Evolutionary conservation across 495 filamentous ascomycete species (phyloP).

Genomic region (Immersiella caudata): DNA sequence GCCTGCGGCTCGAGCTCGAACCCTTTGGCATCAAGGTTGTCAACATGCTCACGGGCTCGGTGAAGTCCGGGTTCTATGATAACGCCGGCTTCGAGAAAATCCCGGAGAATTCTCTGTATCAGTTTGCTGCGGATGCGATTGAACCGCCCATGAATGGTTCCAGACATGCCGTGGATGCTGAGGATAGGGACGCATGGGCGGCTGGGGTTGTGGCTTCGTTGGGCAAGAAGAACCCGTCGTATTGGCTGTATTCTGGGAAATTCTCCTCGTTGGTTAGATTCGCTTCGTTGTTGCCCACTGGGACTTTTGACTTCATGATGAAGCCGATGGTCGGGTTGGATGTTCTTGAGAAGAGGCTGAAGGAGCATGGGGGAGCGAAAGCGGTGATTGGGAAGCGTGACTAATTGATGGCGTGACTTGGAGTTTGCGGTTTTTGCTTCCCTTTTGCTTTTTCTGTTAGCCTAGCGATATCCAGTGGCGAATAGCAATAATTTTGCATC

Average conservation of each 20-base stretch:
- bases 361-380: slow-evolving; percentile 4
- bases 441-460: no score
- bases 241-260: slow-evolving; percentile 35
- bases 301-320: slow-evolving; percentile 35
- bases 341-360: slow-evolving; percentile 28
- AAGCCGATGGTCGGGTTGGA: slow-evolving; percentile 40
- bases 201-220: slow-evolving; percentile 30
- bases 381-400: neutral
- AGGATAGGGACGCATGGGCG: slow-evolving; percentile 30
- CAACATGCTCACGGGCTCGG: slow-evolving; percentile 29
- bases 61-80: slow-evolving; percentile 18
- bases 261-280: slow-evolving; percentile 28
- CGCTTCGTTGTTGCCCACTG: slow-evolving; percentile 32
- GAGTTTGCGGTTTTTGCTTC: no score
- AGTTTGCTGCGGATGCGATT: slow-evolving; percentile 23
- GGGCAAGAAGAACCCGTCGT: slow-evolving; percentile 29
- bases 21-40: slow-evolving; percentile 40
- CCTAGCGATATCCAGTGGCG: no score
- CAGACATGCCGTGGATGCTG: slow-evolving; percentile 23
- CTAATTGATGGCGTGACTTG: neutral
- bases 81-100: slow-evolving; percentile 15
- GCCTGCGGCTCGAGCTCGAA: slow-evolving; percentile 37
- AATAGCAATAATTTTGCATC: neutral
- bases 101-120: slow-evolving; percentile 25
- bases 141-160: slow-evolving; percentile 33